phyloP scores from a whole-genome alignment of 2,329 filamentous ascomycete species.

The Gaeumannomyces sp. region DNA sequence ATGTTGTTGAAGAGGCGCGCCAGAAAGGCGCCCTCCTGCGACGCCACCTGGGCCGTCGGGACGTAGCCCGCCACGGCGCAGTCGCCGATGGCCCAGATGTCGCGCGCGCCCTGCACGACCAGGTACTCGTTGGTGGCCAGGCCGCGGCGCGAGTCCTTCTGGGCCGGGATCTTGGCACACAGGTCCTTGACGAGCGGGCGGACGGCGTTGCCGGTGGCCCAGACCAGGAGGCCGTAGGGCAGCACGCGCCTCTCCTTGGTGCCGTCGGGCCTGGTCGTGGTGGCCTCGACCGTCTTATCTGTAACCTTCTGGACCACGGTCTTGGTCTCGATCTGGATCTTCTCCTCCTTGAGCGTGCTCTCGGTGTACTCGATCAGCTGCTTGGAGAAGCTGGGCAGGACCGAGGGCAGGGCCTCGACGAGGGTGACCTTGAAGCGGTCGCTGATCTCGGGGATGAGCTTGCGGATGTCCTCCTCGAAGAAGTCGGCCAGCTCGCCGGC shows the following conservation, averaged over 20 bases:
- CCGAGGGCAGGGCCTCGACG: conserved; percentile 93
- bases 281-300: conserved; percentile 86
- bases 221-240: conserved; percentile 92
- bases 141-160: conserved; percentile 90
- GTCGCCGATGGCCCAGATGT: conserved; percentile 97
- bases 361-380: conserved; percentile 99
- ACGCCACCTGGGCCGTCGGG: conserved; percentile 92
- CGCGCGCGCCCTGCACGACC: conserved; percentile 92
- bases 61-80: conserved; percentile 97
- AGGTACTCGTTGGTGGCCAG: conserved; percentile 98
- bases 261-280: conserved; percentile 74
- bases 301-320: conserved; percentile 98
- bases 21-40: conserved; percentile 92
- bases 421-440: conserved; percentile 96
- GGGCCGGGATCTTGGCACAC: conserved; percentile 84
- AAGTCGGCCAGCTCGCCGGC: conserved; percentile 98
- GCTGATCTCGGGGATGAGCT: conserved; percentile 93
- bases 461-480: conserved; percentile 96
- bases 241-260: conserved; percentile 75
- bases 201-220: conserved; percentile 95
- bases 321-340: conserved; percentile 95
- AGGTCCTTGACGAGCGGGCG: conserved; percentile 86
- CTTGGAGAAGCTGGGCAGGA: conserved; percentile 97
- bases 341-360: conserved; percentile 97
- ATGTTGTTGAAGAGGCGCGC: conserved; percentile 97